Evolutionary conservation across 1,284 basidiomycete genomes (phyloP).

Genomic region (Fistulina hepatica): DNA sequence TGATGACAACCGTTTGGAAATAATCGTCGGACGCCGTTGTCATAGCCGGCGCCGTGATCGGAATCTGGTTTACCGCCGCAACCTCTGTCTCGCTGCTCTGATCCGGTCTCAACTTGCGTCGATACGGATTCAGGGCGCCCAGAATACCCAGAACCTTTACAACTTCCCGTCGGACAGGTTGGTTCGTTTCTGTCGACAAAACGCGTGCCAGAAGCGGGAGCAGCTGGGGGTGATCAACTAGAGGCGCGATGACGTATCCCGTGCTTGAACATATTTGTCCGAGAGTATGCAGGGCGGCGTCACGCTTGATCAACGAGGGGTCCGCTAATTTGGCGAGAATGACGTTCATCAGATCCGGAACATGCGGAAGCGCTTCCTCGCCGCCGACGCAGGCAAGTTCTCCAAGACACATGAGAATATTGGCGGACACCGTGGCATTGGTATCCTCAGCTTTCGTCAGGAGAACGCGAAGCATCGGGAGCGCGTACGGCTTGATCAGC

Average conservation of each 20-base stretch:
- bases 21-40: conserved; percentile 79
- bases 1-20: conserved; percentile 95
- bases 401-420: conserved; percentile 90
- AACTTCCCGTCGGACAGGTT: conserved; percentile 78
- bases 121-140: conserved; percentile 96
- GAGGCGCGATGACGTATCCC: conserved; percentile 87
- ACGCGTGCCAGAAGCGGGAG: conserved; percentile 84
- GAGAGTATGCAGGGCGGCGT: conserved; percentile 89
- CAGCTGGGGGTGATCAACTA: conserved; percentile 86
- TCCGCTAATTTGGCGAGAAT: conserved; percentile 86
- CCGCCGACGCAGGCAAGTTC: conserved; percentile 92
- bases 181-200: conserved; percentile 73
- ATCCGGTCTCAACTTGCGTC: conserved; percentile 77
- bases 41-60: conserved; percentile 34
- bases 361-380: conserved; percentile 79
- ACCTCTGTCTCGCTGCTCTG: conserved; percentile 58
- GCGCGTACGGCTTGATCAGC: conserved; percentile 92
- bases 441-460: conserved; percentile 80
- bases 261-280: conserved; percentile 96
- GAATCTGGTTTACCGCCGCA: conserved; percentile 49
- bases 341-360: conserved; percentile 82
- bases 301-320: conserved; percentile 77
- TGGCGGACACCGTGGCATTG: conserved; percentile 84
- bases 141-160: conserved; percentile 92
- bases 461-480: conserved; percentile 91